Conservation (phyloP, 805 yeast genomes). For the Myxozyma nipponensis region DNA sequence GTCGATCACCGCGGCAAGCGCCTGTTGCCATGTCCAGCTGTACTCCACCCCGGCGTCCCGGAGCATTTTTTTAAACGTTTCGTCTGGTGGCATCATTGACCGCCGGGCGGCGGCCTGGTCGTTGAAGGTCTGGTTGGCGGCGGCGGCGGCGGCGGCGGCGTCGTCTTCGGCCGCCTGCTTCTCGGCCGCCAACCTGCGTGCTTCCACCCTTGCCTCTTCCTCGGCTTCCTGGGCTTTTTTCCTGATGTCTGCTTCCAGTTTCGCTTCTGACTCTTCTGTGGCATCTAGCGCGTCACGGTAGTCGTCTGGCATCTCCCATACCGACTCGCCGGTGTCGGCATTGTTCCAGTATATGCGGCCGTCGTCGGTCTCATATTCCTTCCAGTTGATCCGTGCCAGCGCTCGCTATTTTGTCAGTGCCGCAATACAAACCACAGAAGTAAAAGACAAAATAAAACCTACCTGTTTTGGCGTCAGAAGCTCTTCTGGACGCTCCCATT, state of each 20-base stretch:
- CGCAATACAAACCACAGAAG: not conserved
- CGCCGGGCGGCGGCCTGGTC: not conserved
- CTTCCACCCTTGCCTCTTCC: not conserved
- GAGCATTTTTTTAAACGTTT: slow-evolving; percentile 51
- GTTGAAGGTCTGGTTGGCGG: too few relatives aligned
- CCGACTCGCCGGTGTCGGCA: slow-evolving; percentile 57
- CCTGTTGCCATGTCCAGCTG: slow-evolving; percentile 68
- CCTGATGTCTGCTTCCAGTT: slow-evolving; percentile 10
- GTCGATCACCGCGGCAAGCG: slow-evolving; percentile 53
- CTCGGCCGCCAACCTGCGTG: too few relatives aligned
- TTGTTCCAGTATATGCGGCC: slow-evolving; percentile 71
- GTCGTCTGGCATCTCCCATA: slow-evolving; percentile 74
- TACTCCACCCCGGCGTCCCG: slow-evolving; percentile 57
- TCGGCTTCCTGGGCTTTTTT: not conserved
- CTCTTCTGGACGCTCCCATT: slow-evolving; percentile 77
- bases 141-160: not conserved
- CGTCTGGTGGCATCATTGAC: slow-evolving; percentile 1
- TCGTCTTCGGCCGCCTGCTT: slow-evolving; percentile 1
- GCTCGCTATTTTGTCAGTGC: slow-evolving; percentile 41
- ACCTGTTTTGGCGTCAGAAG: slow-evolving; percentile 41
- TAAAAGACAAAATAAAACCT: not conserved
- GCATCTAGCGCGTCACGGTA: slow-evolving; percentile 35
- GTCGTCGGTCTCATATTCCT: slow-evolving; percentile 47
- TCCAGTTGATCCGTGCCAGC: slow-evolving; percentile 54
- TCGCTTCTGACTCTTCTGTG: slow-evolving; percentile 21